Conservation (phyloP, 1,284 basidiomycete genomes). For the Mycena citricolor region DNA sequence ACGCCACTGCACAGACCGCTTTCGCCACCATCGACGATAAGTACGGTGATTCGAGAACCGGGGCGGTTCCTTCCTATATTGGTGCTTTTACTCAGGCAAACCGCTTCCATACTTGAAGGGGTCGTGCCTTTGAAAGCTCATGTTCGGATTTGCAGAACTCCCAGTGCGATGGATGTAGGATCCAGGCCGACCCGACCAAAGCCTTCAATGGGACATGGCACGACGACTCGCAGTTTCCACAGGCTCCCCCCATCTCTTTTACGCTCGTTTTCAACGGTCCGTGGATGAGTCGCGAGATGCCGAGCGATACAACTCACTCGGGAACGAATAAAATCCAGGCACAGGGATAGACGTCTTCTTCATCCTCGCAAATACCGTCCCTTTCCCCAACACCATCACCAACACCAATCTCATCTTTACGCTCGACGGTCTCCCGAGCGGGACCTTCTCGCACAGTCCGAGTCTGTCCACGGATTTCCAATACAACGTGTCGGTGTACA, state of each 20-base stretch:
- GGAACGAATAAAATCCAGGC: no score
- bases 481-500: constrained; percentile 4
- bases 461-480: constrained; percentile 3
- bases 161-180: constrained; percentile 5
- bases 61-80: constrained; percentile 7
- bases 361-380: constrained; percentile 11
- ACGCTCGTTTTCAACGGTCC: constrained; percentile 17
- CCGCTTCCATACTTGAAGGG: constrained; percentile 3
- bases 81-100: background rate
- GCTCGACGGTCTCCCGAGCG: constrained; percentile 4
- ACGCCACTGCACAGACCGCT: no score
- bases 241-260: background rate
- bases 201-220: constrained; percentile 15
- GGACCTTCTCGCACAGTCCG: constrained; percentile 2
- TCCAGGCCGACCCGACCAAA: constrained; percentile 2
- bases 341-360: constrained; percentile 12
- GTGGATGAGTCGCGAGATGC: no score
- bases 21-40: constrained; percentile 18
- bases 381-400: background rate
- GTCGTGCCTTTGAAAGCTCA: background rate
- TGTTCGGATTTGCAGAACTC: constrained; percentile 6
- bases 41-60: constrained; percentile 9
- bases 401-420: constrained; percentile 10
- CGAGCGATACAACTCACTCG: no score
- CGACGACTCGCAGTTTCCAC: constrained; percentile 11